Conservation (phyloP, 1,284 basidiomycete species). For the Peniophora sp. region DNA sequence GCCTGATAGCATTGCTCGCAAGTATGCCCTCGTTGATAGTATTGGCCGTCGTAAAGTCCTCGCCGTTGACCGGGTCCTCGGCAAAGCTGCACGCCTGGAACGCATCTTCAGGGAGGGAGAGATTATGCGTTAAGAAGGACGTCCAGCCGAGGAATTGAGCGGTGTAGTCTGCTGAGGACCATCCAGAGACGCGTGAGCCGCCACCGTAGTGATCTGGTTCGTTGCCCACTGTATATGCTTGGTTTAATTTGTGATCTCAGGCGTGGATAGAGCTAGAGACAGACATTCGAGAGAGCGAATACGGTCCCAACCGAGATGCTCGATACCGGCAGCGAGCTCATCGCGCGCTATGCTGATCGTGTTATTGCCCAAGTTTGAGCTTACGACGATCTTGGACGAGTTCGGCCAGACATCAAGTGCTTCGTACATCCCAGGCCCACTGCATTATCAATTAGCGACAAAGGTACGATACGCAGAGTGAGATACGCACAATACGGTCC, state of each 20-base stretch:
- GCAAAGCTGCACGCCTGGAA: conserved; percentile 25
- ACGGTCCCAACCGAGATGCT: conserved; percentile 21
- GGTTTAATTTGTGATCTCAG: neutral
- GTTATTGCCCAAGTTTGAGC: conserved; percentile 27
- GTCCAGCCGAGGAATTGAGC: conserved; percentile 27
- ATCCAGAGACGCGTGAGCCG: conserved; percentile 18
- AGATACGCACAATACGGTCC: conserved; percentile 20
- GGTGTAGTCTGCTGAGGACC: conserved; percentile 23
- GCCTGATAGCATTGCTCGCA: conserved; percentile 19
- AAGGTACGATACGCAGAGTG: neutral
- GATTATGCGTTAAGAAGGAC: conserved; percentile 16
- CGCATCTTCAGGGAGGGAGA: conserved; percentile 19
- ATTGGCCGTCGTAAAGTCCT: conserved; percentile 23
- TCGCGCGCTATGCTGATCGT: conserved; percentile 23
- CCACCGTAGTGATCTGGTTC: conserved; percentile 27
- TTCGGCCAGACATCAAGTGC: conserved; percentile 22
- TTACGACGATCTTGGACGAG: conserved; percentile 21
- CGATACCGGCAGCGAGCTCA: conserved; percentile 21
- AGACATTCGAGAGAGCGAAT: conserved; percentile 24
- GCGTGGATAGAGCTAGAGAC: neutral
- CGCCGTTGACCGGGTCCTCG: conserved; percentile 21
- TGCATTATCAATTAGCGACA: conserved; percentile 5
- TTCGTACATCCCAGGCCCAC: conserved; percentile 24
- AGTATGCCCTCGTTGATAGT: conserved; percentile 23
- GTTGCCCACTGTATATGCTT: conserved; percentile 22